phyloP scores from a whole-genome alignment of 768 basidiomycete genomes.

The Cyathus striatus region DNA sequence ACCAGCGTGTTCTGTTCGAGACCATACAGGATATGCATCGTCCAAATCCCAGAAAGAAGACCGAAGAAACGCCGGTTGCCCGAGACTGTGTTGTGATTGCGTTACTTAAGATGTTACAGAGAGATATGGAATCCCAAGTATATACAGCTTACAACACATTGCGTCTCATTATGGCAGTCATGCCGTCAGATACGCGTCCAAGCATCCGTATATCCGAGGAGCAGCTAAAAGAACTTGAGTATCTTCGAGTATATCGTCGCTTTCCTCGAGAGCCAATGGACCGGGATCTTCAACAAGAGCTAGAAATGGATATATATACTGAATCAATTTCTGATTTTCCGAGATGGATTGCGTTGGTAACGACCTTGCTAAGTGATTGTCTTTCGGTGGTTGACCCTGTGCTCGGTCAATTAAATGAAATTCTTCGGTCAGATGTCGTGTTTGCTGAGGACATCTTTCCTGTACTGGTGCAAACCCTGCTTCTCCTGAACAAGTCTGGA shows the following conservation, averaged over 20 bases:
- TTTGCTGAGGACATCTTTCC: constrained; percentile 73
- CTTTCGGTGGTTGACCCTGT: constrained; percentile 53
- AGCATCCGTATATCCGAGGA: constrained; percentile 30
- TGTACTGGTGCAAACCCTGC: constrained; percentile 64
- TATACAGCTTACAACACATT: constrained; percentile 62
- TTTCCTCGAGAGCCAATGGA: constrained; percentile 21
- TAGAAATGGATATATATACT: constrained; percentile 25
- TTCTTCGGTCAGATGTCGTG: constrained; percentile 46
- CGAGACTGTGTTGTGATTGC: constrained; percentile 47
- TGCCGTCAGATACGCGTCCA: constrained; percentile 20
- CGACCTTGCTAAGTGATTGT: constrained; percentile 52
- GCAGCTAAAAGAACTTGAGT: constrained; percentile 39
- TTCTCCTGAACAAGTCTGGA: constrained; percentile 27
- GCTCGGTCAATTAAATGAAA: constrained; percentile 60
- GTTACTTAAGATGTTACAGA: constrained; percentile 56
- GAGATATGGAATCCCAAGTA: constrained; percentile 40
- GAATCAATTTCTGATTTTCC: constrained; percentile 45
- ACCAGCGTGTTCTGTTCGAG: too few relatives aligned
- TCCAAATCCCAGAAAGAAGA: constrained; percentile 10
- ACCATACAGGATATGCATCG: too few relatives aligned
- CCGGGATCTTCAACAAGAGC: constrained; percentile 31
- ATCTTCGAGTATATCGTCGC: constrained; percentile 42
- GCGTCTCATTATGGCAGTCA: constrained; percentile 46
- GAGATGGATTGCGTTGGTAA: constrained; percentile 58
- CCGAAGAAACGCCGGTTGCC: constrained; percentile 21